Conservation (phyloP, 805 yeast genomes). For the Kuraishia cidri region DNA sequence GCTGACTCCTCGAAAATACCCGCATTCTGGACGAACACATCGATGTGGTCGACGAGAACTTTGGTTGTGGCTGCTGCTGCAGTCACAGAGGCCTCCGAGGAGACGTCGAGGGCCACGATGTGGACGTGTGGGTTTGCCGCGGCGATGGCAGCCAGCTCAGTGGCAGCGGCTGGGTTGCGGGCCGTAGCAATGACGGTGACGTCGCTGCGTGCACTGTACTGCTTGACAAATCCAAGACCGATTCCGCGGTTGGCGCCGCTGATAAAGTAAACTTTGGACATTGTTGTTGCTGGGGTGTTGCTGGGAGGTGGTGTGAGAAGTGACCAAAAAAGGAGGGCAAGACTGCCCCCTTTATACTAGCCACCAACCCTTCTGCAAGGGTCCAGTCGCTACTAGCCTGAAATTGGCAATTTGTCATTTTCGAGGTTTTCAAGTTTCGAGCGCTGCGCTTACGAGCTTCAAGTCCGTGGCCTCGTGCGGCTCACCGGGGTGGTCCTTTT, state of each 20-base stretch:
- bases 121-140: background rate
- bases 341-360: no score
- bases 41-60: background rate
- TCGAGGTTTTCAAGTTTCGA: no score
- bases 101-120: background rate
- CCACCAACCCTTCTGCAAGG: no score
- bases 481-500: no score
- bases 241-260: constrained; percentile 4
- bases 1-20: background rate
- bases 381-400: no score
- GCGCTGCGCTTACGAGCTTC: no score
- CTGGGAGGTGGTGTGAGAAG: no score
- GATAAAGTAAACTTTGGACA: constrained; percentile 3
- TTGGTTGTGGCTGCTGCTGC: background rate
- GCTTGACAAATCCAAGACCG: constrained; percentile 1
- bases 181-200: constrained; percentile 1
- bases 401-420: no score
- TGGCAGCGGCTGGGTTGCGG: background rate
- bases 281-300: background rate
- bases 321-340: no score
- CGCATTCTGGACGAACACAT: constrained; percentile 1
- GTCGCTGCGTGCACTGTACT: background rate
- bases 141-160: background rate
- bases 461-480: no score
- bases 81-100: background rate